A percentile compares a stretch with the other conserved stretches of the same genome.
Conservation (phyloP, 306 rosid genomes). For the Prunus mume region DNA sequence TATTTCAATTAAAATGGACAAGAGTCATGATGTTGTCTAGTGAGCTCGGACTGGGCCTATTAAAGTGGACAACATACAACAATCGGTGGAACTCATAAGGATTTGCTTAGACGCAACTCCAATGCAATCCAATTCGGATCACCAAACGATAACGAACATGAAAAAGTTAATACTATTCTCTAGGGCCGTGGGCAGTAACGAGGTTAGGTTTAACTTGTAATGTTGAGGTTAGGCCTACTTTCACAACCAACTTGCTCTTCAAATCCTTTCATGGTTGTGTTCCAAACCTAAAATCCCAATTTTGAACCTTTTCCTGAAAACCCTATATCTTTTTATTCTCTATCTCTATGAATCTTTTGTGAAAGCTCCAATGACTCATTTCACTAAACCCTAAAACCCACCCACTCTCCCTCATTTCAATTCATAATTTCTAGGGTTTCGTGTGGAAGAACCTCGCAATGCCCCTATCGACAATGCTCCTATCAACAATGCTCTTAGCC, state of each 20-base stretch:
- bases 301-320: constrained; percentile 15
- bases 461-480: too few species aligned
- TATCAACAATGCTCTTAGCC: too few species aligned
- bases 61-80: too few species aligned
- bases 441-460: not conserved
- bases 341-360: constrained; percentile 5
- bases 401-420: not conserved
- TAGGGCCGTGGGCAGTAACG: too few species aligned
- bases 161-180: too few species aligned
- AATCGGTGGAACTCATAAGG: too few species aligned
- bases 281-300: not conserved
- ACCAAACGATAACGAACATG: too few species aligned
- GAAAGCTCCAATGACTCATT: constrained; percentile 27
- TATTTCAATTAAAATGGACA: too few species aligned
- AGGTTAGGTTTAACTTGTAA: not conserved
- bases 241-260: constrained; percentile 9
- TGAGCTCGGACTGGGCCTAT: too few species aligned
- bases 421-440: not conserved
- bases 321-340: constrained; percentile 7
- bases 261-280: not conserved
- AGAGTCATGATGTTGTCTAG: too few species aligned
- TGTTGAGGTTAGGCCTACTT: not conserved
- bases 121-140: too few species aligned
- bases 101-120: too few species aligned
- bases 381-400: constrained; percentile 25